These are phyloP conservation scores for Aspergillus melleus DNA, from an alignment of 2,329 filamentous ascomycete genomes.

Conservation along the genomic window DNA sequence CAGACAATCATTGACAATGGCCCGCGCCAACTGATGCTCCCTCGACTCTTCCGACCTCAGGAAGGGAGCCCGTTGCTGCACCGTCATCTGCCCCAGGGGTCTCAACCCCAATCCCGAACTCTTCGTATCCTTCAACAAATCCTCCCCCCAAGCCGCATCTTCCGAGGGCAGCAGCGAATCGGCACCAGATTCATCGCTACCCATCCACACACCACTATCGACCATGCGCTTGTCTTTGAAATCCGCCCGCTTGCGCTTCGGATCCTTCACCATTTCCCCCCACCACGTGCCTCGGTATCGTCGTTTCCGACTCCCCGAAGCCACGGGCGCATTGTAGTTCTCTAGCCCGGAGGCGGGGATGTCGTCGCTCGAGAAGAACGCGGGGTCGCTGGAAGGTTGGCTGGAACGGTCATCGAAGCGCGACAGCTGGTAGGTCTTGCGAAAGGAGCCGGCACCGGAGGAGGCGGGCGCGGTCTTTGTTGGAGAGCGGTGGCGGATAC, in stretches of 20 bases:
- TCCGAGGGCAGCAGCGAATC: constrained; percentile 35
- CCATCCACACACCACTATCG: constrained; percentile 51
- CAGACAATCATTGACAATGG: constrained; percentile 42
- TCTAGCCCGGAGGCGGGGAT: constrained; percentile 46
- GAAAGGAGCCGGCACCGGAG: constrained; percentile 17
- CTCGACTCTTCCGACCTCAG: constrained; percentile 31
- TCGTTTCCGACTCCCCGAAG: constrained; percentile 34
- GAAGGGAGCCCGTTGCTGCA: constrained; percentile 19
- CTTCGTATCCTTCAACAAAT: constrained; percentile 32
- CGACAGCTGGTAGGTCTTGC: constrained; percentile 28
- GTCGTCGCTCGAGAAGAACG: constrained; percentile 50
- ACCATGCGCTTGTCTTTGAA: constrained; percentile 47
- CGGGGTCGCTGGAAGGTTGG: constrained; percentile 45
- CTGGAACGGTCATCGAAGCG: constrained; percentile 39
- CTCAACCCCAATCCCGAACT: constrained; percentile 11
- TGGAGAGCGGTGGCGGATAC: constrained; percentile 37
- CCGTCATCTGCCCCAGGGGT: constrained; percentile 2
- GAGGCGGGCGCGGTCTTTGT: constrained; percentile 16
- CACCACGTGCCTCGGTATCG: constrained; percentile 48
- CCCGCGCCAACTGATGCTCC: constrained; percentile 38
- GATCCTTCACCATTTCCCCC: constrained; percentile 40
- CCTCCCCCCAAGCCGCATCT: constrained; percentile 40
- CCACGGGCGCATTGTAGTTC: constrained; percentile 38
- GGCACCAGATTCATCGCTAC: constrained; percentile 43
- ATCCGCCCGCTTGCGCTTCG: constrained; percentile 40